Conservation (phyloP, 1,139 yeast genomes). For the Eremothecium sinecaudum region DNA sequence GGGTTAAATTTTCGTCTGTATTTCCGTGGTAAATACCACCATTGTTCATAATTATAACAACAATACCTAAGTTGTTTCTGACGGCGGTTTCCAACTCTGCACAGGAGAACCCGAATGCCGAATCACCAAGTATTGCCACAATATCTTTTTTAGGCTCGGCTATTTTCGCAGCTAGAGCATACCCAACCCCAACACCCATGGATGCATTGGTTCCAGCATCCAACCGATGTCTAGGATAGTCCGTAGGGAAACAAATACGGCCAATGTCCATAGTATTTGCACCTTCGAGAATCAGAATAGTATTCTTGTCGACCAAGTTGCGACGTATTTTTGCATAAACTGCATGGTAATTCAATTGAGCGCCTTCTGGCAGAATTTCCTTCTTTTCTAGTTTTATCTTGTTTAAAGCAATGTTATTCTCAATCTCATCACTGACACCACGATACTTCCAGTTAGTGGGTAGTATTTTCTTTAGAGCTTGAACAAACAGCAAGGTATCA, state of each 20-base stretch:
- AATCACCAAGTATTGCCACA: conserved; percentile 59
- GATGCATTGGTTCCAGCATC: conserved; percentile 69
- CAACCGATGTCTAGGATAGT: conserved; percentile 42
- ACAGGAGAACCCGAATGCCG: conserved; percentile 63
- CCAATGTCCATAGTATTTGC: conserved; percentile 66
- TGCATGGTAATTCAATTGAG: conserved; percentile 41
- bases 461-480: conserved; percentile 31
- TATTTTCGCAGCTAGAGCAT: conserved; percentile 51
- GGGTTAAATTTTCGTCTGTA: conserved; percentile 34
- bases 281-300: conserved; percentile 49
- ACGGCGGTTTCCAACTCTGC: conserved; percentile 58
- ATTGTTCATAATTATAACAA: conserved; percentile 56
- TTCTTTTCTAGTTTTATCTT: conserved; percentile 30
- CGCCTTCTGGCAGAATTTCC: conserved; percentile 17
- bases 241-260: conserved; percentile 47
- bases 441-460: conserved; percentile 14
- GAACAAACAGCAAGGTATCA: conserved; percentile 38
- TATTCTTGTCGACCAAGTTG: conserved; percentile 29
- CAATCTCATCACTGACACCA: conserved; percentile 28
- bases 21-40: conserved; percentile 60
- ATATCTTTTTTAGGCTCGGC: conserved; percentile 39
- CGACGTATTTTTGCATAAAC: conserved; percentile 44
- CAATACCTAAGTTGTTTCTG: conserved; percentile 41
- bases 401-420: conserved; percentile 33
- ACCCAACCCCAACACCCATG: conserved; percentile 62